A percentile compares a stretch with the other conserved stretches of the same genome.
These are phyloP conservation scores for Pinus tabuliformis DNA, from an alignment of 75 land plant genomes.

Conservation along the genomic window DNA sequence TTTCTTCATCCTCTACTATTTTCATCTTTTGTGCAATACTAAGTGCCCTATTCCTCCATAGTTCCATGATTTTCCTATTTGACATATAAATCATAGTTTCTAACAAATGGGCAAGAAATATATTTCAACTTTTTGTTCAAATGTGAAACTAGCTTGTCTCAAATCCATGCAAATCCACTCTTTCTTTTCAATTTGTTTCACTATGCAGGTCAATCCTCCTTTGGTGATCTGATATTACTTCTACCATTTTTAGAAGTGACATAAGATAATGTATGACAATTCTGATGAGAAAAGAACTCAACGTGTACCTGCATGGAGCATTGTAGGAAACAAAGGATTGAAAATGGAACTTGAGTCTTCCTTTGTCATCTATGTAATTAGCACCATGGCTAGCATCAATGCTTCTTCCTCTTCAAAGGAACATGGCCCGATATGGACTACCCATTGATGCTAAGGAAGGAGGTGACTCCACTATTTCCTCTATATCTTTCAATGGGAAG, in stretches of 20 bases:
- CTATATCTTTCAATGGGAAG: slow-evolving; percentile 57
- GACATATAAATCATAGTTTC: no score
- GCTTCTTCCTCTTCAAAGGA: slow-evolving; percentile 66
- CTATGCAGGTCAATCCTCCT: no score
- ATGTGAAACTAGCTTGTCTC: no score
- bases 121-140: no score
- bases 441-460: no score
- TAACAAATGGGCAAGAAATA: not conserved
- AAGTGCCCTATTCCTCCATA: slow-evolving; percentile 79
- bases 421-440: slow-evolving; percentile 7
- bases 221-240: not conserved
- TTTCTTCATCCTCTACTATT: slow-evolving; percentile 28
- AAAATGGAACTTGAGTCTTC: no score
- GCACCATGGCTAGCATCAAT: slow-evolving; percentile 79
- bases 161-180: no score
- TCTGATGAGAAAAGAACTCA: no score
- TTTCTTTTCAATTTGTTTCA: no score
- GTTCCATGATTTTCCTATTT: slow-evolving; percentile 46
- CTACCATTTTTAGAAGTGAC: not conserved
- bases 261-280: not conserved
- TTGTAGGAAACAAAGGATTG: no score
- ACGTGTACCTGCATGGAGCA: no score
- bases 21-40: slow-evolving; percentile 80
- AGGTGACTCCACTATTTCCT: no score
- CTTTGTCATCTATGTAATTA: slow-evolving; percentile 44